These are phyloP conservation scores for Starmera caribaea DNA, from an alignment of 805 yeast species.

Conservation along the genomic window DNA sequence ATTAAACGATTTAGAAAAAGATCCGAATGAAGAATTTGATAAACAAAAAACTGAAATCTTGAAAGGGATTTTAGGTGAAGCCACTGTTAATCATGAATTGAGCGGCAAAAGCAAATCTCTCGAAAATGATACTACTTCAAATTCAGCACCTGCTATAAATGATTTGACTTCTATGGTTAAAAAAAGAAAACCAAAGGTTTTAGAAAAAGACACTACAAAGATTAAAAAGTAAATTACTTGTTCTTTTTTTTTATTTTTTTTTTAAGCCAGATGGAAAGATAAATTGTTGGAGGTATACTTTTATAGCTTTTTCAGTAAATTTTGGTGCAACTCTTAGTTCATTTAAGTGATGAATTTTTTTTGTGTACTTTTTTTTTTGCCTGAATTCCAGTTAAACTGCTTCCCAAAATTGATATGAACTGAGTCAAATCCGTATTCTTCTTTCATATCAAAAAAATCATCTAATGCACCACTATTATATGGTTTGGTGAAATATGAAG, in stretches of 20 bases:
- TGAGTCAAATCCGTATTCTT: slow-evolving; percentile 15
- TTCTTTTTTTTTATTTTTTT: not conserved
- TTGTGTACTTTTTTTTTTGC: not conserved
- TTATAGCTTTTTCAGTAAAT: not conserved
- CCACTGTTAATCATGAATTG: slow-evolving; percentile 16
- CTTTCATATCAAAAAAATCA: slow-evolving; percentile 9
- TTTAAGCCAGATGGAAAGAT: too few species aligned
- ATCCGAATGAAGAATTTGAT: slow-evolving; percentile 38
- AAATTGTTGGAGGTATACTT: too few species aligned
- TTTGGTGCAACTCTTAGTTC: slow-evolving; percentile 3
- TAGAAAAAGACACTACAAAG: not conserved
- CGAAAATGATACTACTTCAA: slow-evolving; percentile 3
- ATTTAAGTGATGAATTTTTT: too few species aligned
- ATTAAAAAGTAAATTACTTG: slow-evolving; percentile 5
- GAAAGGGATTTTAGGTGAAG: slow-evolving; percentile 47
- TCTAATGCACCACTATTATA: slow-evolving; percentile 1
- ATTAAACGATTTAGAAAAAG: slow-evolving; percentile 42
- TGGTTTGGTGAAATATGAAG: too few species aligned
- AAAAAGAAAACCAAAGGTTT: slow-evolving; percentile 33
- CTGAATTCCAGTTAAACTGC: not conserved
- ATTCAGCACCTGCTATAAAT: slow-evolving; percentile 30
- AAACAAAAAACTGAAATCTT: slow-evolving; percentile 43
- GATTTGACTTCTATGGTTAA: slow-evolving; percentile 57
- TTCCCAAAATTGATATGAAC: slow-evolving; percentile 2
- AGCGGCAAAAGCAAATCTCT: slow-evolving; percentile 8